Conservation (phyloP, 306 rosid genomes). For the Vachellia collinsii region DNA sequence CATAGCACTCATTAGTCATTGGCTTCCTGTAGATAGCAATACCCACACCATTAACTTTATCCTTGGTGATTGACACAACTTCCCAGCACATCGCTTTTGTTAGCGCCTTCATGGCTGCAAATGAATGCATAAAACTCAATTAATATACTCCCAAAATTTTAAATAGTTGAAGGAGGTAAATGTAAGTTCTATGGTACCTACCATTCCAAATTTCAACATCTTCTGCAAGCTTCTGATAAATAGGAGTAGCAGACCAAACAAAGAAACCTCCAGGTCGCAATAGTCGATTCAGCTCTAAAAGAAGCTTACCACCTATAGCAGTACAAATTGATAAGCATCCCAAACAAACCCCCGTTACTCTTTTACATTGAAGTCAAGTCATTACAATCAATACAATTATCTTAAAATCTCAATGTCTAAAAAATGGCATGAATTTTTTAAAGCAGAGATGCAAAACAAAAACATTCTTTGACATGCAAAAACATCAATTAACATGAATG, state of each 20-base stretch:
- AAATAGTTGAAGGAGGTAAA: conserved; percentile 28
- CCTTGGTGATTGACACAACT: conserved; percentile 73
- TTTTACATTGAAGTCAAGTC: conserved; percentile 17
- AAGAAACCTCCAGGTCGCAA: conserved; percentile 98
- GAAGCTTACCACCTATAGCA: conserved; percentile 96
- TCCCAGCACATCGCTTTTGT: conserved; percentile 93
- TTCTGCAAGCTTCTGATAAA: conserved; percentile 84
- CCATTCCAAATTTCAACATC: conserved; percentile 93
- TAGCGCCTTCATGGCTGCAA: conserved; percentile 81
- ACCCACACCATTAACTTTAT: conserved; percentile 79
- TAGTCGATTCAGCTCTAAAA: conserved; percentile 90
- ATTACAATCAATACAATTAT: conserved; percentile 10
- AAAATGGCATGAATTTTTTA: neutral
- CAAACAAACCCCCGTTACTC: conserved; percentile 21
- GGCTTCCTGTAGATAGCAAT: conserved; percentile 86
- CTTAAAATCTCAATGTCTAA: conserved; percentile 27
- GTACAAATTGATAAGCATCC: conserved; percentile 35
- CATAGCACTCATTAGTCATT: conserved; percentile 80
- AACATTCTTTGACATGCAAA: neutral
- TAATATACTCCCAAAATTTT: conserved; percentile 10
- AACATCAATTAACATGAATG: neutral
- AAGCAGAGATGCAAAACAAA: conserved; percentile 1
- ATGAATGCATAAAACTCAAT: conserved; percentile 37
- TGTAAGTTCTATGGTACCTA: conserved; percentile 38
- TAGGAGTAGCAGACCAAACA: conserved; percentile 99